Conservation (phyloP, 495 filamentous ascomycete species). For the Hypoxylon subgilvum region DNA sequence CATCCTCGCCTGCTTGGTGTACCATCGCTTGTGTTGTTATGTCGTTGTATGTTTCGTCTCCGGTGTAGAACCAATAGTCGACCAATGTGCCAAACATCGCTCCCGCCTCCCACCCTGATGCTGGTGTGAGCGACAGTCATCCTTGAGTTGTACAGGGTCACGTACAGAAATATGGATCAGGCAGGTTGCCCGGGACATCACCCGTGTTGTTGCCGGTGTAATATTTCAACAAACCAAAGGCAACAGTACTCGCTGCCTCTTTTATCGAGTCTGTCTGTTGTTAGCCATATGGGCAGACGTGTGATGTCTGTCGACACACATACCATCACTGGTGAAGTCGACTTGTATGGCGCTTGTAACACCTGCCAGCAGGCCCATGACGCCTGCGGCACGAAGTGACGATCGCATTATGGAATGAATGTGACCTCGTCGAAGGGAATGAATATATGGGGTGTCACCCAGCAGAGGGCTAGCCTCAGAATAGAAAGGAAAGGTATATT, state of each 20-base stretch:
- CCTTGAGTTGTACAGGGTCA: not conserved
- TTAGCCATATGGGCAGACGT: conserved; percentile 3
- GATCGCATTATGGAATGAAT: conserved; percentile 31
- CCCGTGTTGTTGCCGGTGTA: conserved; percentile 76
- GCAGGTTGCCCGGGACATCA: conserved; percentile 73
- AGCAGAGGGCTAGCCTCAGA: conserved; percentile 29
- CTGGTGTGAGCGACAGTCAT: conserved; percentile 13
- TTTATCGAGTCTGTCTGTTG: conserved; percentile 47
- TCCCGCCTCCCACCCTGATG: conserved; percentile 74
- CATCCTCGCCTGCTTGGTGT: conserved; percentile 70
- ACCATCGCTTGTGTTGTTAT: conserved; percentile 69
- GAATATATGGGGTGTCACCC: conserved; percentile 8
- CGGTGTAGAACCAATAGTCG: conserved; percentile 85
- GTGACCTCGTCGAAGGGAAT: conserved; percentile 6
- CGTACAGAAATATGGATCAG: conserved; percentile 74
- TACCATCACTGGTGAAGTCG: conserved; percentile 17
- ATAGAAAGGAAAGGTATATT: conserved; percentile 2
- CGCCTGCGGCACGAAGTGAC: conserved; percentile 24
- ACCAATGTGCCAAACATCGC: conserved; percentile 77
- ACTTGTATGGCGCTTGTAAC: conserved; percentile 27
- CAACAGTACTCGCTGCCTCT: conserved; percentile 51
- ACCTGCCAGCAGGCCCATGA: conserved; percentile 38
- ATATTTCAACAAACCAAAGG: conserved; percentile 57
- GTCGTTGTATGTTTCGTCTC: conserved; percentile 74
- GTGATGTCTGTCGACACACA: not conserved